Evolutionary conservation across 495 filamentous ascomycete genomes (phyloP).

Genomic region (Daldinia loculata): DNA sequence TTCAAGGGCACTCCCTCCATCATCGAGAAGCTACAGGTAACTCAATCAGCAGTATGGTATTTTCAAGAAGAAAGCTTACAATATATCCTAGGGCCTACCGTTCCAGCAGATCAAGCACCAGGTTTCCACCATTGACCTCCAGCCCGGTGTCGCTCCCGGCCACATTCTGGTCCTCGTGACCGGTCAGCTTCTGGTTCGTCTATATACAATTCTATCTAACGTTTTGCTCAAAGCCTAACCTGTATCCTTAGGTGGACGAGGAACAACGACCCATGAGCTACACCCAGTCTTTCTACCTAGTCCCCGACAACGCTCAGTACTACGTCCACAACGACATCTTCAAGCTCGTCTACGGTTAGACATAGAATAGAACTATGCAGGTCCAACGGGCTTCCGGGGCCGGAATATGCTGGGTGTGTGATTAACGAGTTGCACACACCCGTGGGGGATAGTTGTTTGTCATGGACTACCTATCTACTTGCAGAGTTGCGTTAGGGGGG

Average conservation of each 20-base stretch:
- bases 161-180: conserved; percentile 77
- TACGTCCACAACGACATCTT: conserved; percentile 94
- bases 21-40: conserved; percentile 78
- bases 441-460: conserved; percentile 18
- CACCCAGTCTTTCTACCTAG: conserved; percentile 84
- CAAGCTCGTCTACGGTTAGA: conserved; percentile 73
- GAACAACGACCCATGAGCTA: conserved; percentile 83
- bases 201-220: conserved; percentile 9
- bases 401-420: neutral
- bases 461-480: conserved; percentile 24
- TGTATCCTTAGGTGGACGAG: conserved; percentile 73
- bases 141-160: conserved; percentile 69
- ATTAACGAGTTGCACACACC: neutral
- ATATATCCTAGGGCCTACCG: conserved; percentile 67
- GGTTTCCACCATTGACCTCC: conserved; percentile 74
- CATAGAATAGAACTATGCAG: neutral
- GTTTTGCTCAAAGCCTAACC: conserved; percentile 10
- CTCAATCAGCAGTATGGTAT: neutral
- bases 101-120: conserved; percentile 82
- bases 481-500: conserved; percentile 11
- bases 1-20: conserved; percentile 68
- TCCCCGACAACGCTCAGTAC: conserved; percentile 74
- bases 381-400: too few relatives aligned
- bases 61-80: conserved; percentile 15
- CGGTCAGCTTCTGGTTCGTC: conserved; percentile 76